Conservation (phyloP, 208 protist genomes). For the Endotrypanum monterogeii region DNA sequence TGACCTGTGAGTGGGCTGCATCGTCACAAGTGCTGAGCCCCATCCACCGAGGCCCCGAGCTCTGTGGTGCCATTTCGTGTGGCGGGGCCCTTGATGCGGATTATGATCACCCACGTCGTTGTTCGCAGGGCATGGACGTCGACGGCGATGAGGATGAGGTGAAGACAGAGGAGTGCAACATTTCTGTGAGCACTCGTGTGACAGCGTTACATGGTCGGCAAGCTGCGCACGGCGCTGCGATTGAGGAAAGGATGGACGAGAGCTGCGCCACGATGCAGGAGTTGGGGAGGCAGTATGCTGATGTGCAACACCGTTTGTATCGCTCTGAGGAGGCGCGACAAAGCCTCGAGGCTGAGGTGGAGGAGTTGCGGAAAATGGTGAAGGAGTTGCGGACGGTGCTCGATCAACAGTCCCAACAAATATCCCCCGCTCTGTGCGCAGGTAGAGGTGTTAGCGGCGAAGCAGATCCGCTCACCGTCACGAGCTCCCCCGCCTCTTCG, state of each 20-base stretch:
- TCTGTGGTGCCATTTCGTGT: not conserved
- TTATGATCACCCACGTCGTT: slow-evolving; percentile 9
- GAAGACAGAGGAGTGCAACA: slow-evolving; percentile 11
- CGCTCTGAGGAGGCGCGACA: slow-evolving; percentile 36
- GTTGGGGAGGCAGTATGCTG: slow-evolving; percentile 45
- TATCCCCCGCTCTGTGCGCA: not conserved
- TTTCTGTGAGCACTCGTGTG: slow-evolving; percentile 31
- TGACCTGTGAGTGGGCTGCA: not conserved
- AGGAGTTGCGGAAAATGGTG: slow-evolving; percentile 24
- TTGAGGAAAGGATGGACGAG: slow-evolving; percentile 20
- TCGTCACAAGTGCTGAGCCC: not conserved
- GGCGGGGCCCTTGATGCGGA: slow-evolving; percentile 13
- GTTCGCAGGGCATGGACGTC: slow-evolving; percentile 1
- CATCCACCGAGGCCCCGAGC: not conserved
- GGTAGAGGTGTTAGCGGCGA: slow-evolving; percentile 6
- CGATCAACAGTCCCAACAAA: not conserved
- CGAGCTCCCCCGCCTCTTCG: slow-evolving; percentile 22
- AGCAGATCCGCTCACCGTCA: slow-evolving; percentile 15
- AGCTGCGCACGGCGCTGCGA: not conserved
- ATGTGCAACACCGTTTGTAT: slow-evolving; percentile 41
- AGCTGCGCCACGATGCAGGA: slow-evolving; percentile 39
- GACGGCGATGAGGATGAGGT: slow-evolving; percentile 19
- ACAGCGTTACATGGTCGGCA: slow-evolving; percentile 10
- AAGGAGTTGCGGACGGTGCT: slow-evolving; percentile 16
- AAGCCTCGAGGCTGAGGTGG: slow-evolving; percentile 42